phyloP scores from a whole-genome alignment of 1,139 yeast species.

The Meyerozyma smithsonii region DNA sequence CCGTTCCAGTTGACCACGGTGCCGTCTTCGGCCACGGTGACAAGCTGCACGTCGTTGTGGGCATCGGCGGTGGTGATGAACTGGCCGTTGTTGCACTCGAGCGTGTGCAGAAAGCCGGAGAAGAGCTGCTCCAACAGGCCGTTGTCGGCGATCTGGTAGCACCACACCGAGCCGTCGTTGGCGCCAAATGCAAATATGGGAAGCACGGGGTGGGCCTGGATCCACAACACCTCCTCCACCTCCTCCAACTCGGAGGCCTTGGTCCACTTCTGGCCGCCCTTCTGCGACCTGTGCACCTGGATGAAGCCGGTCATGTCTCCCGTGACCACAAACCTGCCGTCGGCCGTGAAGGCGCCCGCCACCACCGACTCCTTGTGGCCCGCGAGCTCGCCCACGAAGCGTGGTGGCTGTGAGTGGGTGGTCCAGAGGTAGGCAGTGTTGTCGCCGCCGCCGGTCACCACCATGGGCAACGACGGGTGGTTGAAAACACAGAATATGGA shows the following conservation, averaged over 20 bases:
- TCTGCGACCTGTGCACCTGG: slow-evolving; percentile 63
- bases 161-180: slow-evolving; percentile 92
- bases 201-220: slow-evolving; percentile 66
- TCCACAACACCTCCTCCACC: slow-evolving; percentile 76
- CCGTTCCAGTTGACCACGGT: slow-evolving; percentile 87
- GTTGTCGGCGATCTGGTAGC: slow-evolving; percentile 65
- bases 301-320: slow-evolving; percentile 94
- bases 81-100: slow-evolving; percentile 73
- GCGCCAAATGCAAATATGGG: slow-evolving; percentile 91
- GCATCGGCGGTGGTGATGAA: slow-evolving; percentile 62
- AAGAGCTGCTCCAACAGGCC: slow-evolving; percentile 63
- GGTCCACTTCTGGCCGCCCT: slow-evolving; percentile 81
- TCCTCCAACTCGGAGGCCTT: slow-evolving; percentile 70
- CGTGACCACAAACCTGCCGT: slow-evolving; percentile 76
- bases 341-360: slow-evolving; percentile 75
- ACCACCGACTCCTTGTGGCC: slow-evolving; percentile 89
- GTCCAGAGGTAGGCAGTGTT: slow-evolving; percentile 89
- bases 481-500: slow-evolving; percentile 72
- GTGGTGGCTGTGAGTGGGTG: slow-evolving; percentile 78
- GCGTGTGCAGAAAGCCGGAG: slow-evolving; percentile 76
- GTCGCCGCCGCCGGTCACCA: slow-evolving; percentile 88
- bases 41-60: slow-evolving; percentile 58
- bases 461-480: slow-evolving; percentile 76
- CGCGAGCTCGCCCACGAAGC: slow-evolving; percentile 64
- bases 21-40: slow-evolving; percentile 86